Evolutionary conservation across 805 yeast species (phyloP).

Genomic region (Ogataea paradorogensis): DNA sequence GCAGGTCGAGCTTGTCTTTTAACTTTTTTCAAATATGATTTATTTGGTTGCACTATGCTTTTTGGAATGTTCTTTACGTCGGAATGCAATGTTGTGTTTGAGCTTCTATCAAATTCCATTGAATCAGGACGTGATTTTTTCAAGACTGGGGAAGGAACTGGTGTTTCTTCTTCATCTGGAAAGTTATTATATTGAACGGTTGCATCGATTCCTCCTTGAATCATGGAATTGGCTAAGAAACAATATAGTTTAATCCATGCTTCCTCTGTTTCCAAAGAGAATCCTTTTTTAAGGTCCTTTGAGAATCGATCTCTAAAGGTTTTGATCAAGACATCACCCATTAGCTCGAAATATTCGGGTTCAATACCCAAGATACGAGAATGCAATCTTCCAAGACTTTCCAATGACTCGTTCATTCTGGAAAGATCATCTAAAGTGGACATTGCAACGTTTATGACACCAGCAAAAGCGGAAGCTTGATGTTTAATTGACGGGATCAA

Average conservation of each 20-base stretch:
- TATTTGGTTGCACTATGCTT: background rate
- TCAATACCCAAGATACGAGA: slow-evolving; percentile 73
- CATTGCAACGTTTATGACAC: slow-evolving; percentile 68
- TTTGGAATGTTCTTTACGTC: background rate
- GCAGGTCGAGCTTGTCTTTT: background rate
- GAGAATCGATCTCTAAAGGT: slow-evolving; percentile 64
- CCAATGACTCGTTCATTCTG: slow-evolving; percentile 55
- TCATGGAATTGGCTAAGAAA: slow-evolving; percentile 63
- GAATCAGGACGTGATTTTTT: slow-evolving; percentile 1
- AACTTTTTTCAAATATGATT: slow-evolving; percentile 1
- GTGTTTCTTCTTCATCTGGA: background rate
- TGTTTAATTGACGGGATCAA: slow-evolving; percentile 73
- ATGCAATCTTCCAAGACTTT: slow-evolving; percentile 69
- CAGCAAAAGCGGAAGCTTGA: slow-evolving; percentile 79
- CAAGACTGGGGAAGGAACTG: slow-evolving; percentile 1
- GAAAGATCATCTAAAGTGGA: slow-evolving; percentile 58
- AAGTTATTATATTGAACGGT: slow-evolving; percentile 27
- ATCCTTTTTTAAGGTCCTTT: slow-evolving; percentile 32
- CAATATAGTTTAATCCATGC: slow-evolving; percentile 71
- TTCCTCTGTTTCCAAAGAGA: slow-evolving; percentile 59
- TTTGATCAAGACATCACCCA: slow-evolving; percentile 70
- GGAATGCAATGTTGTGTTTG: slow-evolving; percentile 1
- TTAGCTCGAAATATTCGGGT: slow-evolving; percentile 59
- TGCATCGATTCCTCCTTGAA: slow-evolving; percentile 61
- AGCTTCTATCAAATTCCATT: background rate